phyloP scores from a whole-genome alignment of 23 red algal species.

The Porphyridium purpureum region DNA sequence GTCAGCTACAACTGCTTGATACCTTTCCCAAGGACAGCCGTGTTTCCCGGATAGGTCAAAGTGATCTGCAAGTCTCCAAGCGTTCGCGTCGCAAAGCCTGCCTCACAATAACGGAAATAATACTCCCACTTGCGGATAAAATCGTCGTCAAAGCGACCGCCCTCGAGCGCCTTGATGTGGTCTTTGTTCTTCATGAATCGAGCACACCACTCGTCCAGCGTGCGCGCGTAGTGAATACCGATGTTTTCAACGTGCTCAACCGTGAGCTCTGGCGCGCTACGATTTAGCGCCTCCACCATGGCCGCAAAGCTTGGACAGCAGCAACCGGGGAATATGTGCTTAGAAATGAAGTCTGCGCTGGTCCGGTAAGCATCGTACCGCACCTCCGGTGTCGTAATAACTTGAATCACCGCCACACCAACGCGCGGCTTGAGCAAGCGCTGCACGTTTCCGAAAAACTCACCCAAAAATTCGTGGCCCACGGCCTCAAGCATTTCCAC shows the following conservation, averaged over 20 bases:
- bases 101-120: slow-evolving; percentile 90
- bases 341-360: slow-evolving; percentile 74
- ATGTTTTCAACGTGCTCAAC: slow-evolving; percentile 62
- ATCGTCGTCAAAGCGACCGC: slow-evolving; percentile 50
- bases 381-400: slow-evolving; percentile 83
- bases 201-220: slow-evolving; percentile 54
- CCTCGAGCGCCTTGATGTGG: slow-evolving; percentile 4
- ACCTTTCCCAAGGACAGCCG: no score
- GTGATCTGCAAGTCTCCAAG: slow-evolving; percentile 49
- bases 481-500: slow-evolving; percentile 97
- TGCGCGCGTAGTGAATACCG: slow-evolving; percentile 79
- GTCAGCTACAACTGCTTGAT: no score
- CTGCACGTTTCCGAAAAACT: slow-evolving; percentile 44
- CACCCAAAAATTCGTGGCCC: slow-evolving; percentile 70
- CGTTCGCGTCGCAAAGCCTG: slow-evolving; percentile 84
- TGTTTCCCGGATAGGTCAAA: slow-evolving; percentile 32
- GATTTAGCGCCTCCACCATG: slow-evolving; percentile 25
- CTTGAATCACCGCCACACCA: slow-evolving; percentile 63
- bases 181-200: slow-evolving; percentile 22
- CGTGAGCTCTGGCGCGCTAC: slow-evolving; percentile 5
- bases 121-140: slow-evolving; percentile 88
- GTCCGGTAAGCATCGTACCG: slow-evolving; percentile 59
- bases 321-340: slow-evolving; percentile 90
- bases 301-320: slow-evolving; percentile 72
- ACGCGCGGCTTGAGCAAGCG: slow-evolving; percentile 17